phyloP scores from a whole-genome alignment of 768 basidiomycete genomes.

The Termitomyces sp. region DNA sequence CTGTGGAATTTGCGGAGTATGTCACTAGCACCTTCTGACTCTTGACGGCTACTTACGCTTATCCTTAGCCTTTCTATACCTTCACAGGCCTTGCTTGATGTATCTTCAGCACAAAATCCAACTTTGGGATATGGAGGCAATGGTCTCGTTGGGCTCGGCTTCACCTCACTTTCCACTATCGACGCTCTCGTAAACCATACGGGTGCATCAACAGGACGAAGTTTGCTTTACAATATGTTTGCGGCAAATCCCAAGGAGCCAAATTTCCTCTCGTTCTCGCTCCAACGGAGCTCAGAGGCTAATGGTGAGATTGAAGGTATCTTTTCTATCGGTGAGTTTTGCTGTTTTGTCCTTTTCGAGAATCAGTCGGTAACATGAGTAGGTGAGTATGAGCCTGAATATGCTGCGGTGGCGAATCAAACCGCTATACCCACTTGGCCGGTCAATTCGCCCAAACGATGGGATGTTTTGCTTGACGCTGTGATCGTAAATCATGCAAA shows the following conservation, averaged over 20 bases:
- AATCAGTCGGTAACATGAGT: slow-evolving; percentile 5
- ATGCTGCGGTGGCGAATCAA: slow-evolving; percentile 55
- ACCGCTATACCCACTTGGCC: slow-evolving; percentile 76
- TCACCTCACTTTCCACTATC: slow-evolving; percentile 72
- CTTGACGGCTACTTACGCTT: slow-evolving; percentile 1
- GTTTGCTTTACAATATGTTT: slow-evolving; percentile 77
- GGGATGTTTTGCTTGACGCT: slow-evolving; percentile 78
- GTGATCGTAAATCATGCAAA: slow-evolving; percentile 63
- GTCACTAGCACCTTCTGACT: slow-evolving; percentile 14
- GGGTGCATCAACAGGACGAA: slow-evolving; percentile 59
- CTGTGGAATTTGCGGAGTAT: slow-evolving; percentile 71
- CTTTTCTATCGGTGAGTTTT: slow-evolving; percentile 64
- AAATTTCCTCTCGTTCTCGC: slow-evolving; percentile 78
- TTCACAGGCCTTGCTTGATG: slow-evolving; percentile 74
- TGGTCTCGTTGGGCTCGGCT: slow-evolving; percentile 78
- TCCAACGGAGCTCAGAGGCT: slow-evolving; percentile 59
- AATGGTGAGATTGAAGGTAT: slow-evolving; percentile 59
- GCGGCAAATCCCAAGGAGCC: slow-evolving; percentile 63
- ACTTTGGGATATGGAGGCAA: slow-evolving; percentile 67
- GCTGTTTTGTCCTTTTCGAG: not conserved
- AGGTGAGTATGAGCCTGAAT: slow-evolving; percentile 71
- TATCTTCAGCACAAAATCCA: slow-evolving; percentile 63
- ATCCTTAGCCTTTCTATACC: slow-evolving; percentile 55
- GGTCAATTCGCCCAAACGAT: slow-evolving; percentile 55
- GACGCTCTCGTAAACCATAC: slow-evolving; percentile 60